A percentile compares a stretch with the other conserved stretches of the same genome.
Conservation (phyloP, 2,329 filamentous ascomycete species). For the Alternaria tenuissima region DNA sequence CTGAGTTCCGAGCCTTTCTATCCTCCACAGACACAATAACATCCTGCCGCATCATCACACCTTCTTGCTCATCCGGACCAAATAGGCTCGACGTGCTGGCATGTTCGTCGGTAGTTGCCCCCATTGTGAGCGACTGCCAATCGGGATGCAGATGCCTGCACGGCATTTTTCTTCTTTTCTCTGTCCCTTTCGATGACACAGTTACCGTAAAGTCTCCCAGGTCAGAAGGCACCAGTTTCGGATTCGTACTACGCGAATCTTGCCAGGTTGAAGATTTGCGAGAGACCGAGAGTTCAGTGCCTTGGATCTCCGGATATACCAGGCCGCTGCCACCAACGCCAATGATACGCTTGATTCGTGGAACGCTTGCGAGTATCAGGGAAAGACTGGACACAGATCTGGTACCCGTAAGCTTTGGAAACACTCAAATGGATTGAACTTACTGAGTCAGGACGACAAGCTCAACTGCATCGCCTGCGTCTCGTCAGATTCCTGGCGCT, state of each 20-base stretch:
- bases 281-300: constrained; percentile 21
- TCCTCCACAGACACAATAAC: constrained; percentile 29
- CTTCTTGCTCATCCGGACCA: constrained; percentile 17
- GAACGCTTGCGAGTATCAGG: constrained; percentile 27
- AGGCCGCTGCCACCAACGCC: constrained; percentile 25
- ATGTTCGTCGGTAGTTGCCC: constrained; percentile 24
- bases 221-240: constrained; percentile 24
- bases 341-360: constrained; percentile 27
- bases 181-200: constrained; percentile 16
- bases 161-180: constrained; percentile 15
- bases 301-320: constrained; percentile 21
- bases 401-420: constrained; percentile 4
- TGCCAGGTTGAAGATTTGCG: constrained; percentile 3
- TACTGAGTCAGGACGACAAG: constrained; percentile 27
- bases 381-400: constrained; percentile 30
- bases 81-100: constrained; percentile 33
- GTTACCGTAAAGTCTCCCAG: constrained; percentile 25
- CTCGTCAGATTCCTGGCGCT: constrained; percentile 9
- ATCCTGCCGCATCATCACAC: constrained; percentile 28
- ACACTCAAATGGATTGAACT: not conserved
- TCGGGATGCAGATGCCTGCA: constrained; percentile 22
- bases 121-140: constrained; percentile 19
- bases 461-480: constrained; percentile 21
- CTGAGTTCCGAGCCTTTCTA: not conserved
- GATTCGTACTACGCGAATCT: constrained; percentile 1